Evolutionary conservation across 495 filamentous ascomycete species (phyloP).

Genomic region (Penicillium soppii): DNA sequence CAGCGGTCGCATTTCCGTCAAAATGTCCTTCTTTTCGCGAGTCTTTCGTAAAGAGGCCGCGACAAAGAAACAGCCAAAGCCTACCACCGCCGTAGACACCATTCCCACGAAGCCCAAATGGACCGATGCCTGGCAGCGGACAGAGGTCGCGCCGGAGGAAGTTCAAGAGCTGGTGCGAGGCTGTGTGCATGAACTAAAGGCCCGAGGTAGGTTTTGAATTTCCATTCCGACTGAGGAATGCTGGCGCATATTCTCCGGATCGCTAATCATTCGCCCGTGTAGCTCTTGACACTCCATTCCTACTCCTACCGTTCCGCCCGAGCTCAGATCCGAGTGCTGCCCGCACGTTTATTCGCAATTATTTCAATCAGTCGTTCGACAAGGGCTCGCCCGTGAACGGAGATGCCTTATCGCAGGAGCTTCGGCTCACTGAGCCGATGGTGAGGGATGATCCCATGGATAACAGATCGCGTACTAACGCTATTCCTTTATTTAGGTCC

Average conservation of each 20-base stretch:
- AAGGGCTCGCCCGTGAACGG: conserved; percentile 55
- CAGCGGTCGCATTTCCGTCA: conserved; percentile 13
- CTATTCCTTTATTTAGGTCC: conserved; percentile 55
- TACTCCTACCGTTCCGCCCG: conserved; percentile 94
- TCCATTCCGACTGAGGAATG: conserved; percentile 23
- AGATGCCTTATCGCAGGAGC: conserved; percentile 74
- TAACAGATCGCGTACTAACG: background rate
- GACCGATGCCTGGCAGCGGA: conserved; percentile 88
- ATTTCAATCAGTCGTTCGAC: conserved; percentile 64
- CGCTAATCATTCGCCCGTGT: conserved; percentile 37
- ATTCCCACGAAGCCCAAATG: conserved; percentile 70
- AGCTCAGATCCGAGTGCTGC: conserved; percentile 88
- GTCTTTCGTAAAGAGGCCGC: conserved; percentile 68
- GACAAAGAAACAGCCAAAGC: conserved; percentile 57
- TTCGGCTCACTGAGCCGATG: conserved; percentile 92
- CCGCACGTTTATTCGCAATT: conserved; percentile 89
- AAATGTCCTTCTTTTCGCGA: conserved; percentile 68
- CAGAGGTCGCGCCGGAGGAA: conserved; percentile 83
- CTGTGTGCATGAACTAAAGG: conserved; percentile 90
- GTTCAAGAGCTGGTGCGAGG: conserved; percentile 80
- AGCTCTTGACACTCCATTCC: conserved; percentile 88
- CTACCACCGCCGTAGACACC: conserved; percentile 44
- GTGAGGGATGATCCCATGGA: conserved; percentile 44
- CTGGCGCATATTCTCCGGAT: conserved; percentile 24
- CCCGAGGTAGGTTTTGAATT: conserved; percentile 71